These are phyloP conservation scores for Ceratobasidium sp. DNA, from an alignment of 1,284 basidiomycete genomes.

Conservation along the genomic window DNA sequence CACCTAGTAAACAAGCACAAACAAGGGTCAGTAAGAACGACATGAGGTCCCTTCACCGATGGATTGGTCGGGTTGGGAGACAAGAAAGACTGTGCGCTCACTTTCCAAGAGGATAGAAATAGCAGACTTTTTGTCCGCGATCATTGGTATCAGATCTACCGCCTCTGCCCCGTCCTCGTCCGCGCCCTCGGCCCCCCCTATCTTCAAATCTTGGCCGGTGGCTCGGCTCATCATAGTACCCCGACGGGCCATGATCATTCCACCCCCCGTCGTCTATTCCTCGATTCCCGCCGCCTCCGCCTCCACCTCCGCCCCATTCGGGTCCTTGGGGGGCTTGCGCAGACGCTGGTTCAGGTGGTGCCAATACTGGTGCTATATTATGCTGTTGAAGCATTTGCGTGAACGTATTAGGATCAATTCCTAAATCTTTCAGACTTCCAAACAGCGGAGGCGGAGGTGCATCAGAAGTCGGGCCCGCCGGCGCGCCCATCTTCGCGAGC, in stretches of 20 bases:
- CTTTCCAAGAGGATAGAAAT: conserved; percentile 88
- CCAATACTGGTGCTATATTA: conserved; percentile 58
- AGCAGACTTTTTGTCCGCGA: conserved; percentile 85
- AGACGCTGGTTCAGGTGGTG: conserved; percentile 43
- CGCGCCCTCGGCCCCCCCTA: conserved; percentile 59
- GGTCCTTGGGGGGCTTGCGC: conserved; percentile 52
- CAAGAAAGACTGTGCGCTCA: conserved; percentile 61
- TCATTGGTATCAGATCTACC: conserved; percentile 62
- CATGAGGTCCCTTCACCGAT: conserved; percentile 59
- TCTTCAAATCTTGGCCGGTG: conserved; percentile 25
- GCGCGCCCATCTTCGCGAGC: conserved; percentile 38
- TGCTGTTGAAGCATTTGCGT: conserved; percentile 52
- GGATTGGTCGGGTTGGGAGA: conserved; percentile 44
- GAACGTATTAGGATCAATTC: conserved; percentile 54
- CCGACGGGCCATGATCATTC: conserved; percentile 22
- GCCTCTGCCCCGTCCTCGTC: conserved; percentile 62
- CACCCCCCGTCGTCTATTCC: conserved; percentile 13
- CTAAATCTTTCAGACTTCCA: conserved; percentile 41
- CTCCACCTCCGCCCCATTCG: conserved; percentile 57
- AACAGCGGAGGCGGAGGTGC: conserved; percentile 13
- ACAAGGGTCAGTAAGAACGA: conserved; percentile 56
- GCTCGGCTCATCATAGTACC: conserved; percentile 24
- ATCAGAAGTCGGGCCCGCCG: background rate
- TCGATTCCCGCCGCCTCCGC: background rate
- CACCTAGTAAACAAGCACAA: conserved; percentile 67